Evolutionary conservation across 1,284 basidiomycete genomes (phyloP).

Genomic region (Waitea zeae): DNA sequence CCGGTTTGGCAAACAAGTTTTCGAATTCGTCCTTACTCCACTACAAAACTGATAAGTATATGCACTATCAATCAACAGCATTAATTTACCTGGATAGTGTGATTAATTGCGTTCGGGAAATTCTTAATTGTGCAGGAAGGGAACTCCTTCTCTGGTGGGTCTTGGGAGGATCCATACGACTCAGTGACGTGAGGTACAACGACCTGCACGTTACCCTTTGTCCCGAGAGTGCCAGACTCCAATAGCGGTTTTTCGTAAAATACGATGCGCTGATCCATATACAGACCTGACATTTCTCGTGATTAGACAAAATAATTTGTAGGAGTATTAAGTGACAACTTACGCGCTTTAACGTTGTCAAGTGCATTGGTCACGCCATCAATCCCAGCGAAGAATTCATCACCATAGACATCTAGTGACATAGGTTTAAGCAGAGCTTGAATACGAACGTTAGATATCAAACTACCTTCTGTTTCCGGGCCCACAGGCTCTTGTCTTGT

Average conservation of each 20-base stretch:
- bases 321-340: slow-evolving; percentile 16
- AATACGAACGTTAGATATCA: no score
- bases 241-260: slow-evolving; percentile 95
- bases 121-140: slow-evolving; percentile 98
- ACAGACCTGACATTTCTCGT: slow-evolving; percentile 49
- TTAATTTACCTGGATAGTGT: slow-evolving; percentile 78
- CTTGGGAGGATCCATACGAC: slow-evolving; percentile 96
- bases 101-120: slow-evolving; percentile 97
- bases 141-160: slow-evolving; percentile 97
- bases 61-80: slow-evolving; percentile 6
- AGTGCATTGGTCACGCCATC: slow-evolving; percentile 99
- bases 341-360: slow-evolving; percentile 92
- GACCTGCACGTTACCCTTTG: slow-evolving; percentile 97
- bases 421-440: no score
- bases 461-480: slow-evolving; percentile 58
- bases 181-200: slow-evolving; percentile 92
- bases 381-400: slow-evolving; percentile 76
- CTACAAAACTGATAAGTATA: slow-evolving; percentile 27
- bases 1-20: slow-evolving; percentile 85
- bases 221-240: slow-evolving; percentile 96
- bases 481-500: slow-evolving; percentile 93
- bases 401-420: slow-evolving; percentile 66
- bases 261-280: slow-evolving; percentile 98
- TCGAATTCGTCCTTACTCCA: slow-evolving; percentile 95
- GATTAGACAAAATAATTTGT: neutral